These are phyloP conservation scores for Ceratocystis albifundus DNA, from an alignment of 2,329 filamentous ascomycete genomes.

Conservation along the genomic window DNA sequence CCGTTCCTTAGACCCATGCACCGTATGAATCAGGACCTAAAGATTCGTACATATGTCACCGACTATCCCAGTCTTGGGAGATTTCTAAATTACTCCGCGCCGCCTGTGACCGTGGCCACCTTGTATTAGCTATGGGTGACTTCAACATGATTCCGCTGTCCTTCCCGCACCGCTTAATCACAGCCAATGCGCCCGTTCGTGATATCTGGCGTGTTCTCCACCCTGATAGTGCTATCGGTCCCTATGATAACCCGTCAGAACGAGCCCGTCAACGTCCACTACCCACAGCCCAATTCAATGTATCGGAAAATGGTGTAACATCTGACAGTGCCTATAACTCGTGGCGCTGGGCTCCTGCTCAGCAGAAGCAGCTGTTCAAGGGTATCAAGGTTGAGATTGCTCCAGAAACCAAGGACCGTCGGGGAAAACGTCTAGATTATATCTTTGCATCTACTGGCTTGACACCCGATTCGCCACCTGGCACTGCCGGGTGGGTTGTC, in stretches of 20 bases:
- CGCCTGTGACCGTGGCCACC: constrained; percentile 66
- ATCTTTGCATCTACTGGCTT: constrained; percentile 62
- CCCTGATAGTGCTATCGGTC: constrained; percentile 71
- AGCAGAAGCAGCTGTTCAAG: constrained; percentile 55
- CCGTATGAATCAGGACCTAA: constrained; percentile 70
- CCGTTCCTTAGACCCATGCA: constrained; percentile 50
- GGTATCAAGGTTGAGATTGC: constrained; percentile 43
- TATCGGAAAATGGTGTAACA: constrained; percentile 71
- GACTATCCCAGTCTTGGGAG: constrained; percentile 88
- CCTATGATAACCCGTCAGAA: constrained; percentile 56
- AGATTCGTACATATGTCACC: constrained; percentile 82
- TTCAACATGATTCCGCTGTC: constrained; percentile 94
- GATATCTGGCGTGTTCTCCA: constrained; percentile 80
- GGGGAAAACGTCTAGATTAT: constrained; percentile 85
- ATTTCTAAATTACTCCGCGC: constrained; percentile 78
- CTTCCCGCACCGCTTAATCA: constrained; percentile 72
- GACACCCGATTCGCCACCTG: constrained; percentile 25
- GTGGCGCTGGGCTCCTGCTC: constrained; percentile 72
- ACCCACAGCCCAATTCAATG: constrained; percentile 67
- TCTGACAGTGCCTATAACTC: constrained; percentile 82
- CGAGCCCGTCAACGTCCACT: constrained; percentile 52
- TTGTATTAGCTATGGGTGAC: constrained; percentile 79
- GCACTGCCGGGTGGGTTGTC: constrained; percentile 52
- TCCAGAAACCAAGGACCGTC: constrained; percentile 54
- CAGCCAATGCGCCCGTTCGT: constrained; percentile 60